Conservation (phyloP, 164 flowering plant species). For the Aristolochia californica region DNA sequence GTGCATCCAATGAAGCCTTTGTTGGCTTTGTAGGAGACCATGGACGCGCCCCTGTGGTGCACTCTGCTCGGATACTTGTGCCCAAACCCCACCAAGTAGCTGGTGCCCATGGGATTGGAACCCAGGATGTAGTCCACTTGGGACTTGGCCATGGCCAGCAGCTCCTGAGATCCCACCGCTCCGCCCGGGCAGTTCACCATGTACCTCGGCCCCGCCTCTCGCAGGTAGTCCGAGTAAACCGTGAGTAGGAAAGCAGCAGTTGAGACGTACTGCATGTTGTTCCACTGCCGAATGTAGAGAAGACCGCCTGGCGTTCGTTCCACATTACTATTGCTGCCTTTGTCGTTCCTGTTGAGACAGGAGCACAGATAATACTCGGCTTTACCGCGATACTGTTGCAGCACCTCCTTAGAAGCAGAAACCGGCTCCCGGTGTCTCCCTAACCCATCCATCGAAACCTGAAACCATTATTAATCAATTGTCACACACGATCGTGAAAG, state of each 20-base stretch:
- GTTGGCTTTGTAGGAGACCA: constrained; percentile 50
- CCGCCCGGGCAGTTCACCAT: constrained; percentile 37
- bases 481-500: too few relatives aligned
- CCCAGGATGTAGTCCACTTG: constrained; percentile 89
- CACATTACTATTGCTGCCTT: constrained; percentile 36
- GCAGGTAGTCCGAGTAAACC: constrained; percentile 56
- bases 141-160: constrained; percentile 49
- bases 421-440: too few relatives aligned
- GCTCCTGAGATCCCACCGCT: constrained; percentile 29
- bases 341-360: constrained; percentile 52
- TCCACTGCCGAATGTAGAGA: constrained; percentile 76
- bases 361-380: constrained; percentile 76
- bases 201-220: constrained; percentile 11
- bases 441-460: too few relatives aligned
- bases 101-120: constrained; percentile 66
- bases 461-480: too few relatives aligned
- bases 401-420: constrained; percentile 8
- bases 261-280: constrained; percentile 98
- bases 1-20: constrained; percentile 95
- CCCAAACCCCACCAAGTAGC: constrained; percentile 87
- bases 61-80: constrained; percentile 57
- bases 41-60: constrained; percentile 91
- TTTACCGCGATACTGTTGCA: constrained; percentile 52
- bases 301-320: constrained; percentile 69
- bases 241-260: constrained; percentile 62